Evolutionary conservation across 2,329 filamentous ascomycete genomes (phyloP).

Genomic region (Canariomyces notabilis): DNA sequence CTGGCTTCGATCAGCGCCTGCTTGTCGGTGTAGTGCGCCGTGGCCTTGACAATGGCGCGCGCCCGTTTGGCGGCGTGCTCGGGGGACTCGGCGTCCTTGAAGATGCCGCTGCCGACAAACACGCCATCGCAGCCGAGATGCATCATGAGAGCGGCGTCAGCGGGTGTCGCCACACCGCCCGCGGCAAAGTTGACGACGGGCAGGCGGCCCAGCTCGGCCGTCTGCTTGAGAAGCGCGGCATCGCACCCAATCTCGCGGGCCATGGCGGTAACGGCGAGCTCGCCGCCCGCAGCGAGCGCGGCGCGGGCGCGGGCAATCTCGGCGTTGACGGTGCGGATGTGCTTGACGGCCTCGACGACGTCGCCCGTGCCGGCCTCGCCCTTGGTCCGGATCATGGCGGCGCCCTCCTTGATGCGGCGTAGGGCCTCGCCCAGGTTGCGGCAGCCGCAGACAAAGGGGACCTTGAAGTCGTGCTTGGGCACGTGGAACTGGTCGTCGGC

Average conservation of each 20-base stretch:
- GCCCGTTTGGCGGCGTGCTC: conserved; percentile 86
- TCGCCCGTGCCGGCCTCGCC: conserved; percentile 96
- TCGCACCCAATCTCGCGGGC: conserved; percentile 79
- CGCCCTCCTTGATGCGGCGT: conserved; percentile 83
- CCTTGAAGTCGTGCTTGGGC: conserved; percentile 75
- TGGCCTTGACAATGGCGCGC: conserved; percentile 89
- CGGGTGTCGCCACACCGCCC: conserved; percentile 97
- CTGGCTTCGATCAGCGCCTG: conserved; percentile 83
- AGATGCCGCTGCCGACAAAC: conserved; percentile 94
- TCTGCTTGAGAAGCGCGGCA: conserved; percentile 75
- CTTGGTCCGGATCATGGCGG: conserved; percentile 98
- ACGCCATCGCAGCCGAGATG: conserved; percentile 97
- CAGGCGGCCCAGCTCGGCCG: conserved; percentile 77
- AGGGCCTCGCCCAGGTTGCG: conserved; percentile 91
- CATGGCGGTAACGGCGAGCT: conserved; percentile 57
- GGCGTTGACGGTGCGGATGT: conserved; percentile 84
- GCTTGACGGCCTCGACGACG: conserved; percentile 90
- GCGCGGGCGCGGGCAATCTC: conserved; percentile 78
- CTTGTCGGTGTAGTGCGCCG: conserved; percentile 82
- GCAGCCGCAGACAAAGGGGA: conserved; percentile 95
- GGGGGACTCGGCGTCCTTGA: conserved; percentile 61
- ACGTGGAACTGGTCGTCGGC: conserved; percentile 90
- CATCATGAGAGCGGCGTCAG: conserved; percentile 96
- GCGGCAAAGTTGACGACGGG: conserved; percentile 98
- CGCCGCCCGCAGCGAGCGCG: conserved; percentile 56